Percentiles rank a stretch among this genome's conserved stretches.
Conservation (phyloP, 768 basidiomycete genomes). For the Pleurotus giganteus region DNA sequence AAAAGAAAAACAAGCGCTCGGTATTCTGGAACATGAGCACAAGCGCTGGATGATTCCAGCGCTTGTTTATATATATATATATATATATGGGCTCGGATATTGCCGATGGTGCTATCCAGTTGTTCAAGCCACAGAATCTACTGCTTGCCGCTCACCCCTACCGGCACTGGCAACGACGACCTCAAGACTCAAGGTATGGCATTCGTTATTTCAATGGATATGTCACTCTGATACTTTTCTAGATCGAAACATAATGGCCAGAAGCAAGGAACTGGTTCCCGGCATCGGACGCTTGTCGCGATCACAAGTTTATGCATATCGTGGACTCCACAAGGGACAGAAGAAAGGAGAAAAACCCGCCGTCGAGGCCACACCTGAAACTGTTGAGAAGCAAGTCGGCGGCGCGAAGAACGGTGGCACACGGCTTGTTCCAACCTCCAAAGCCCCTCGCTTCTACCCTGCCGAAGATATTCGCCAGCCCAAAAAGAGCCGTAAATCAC, state of each 20-base stretch:
- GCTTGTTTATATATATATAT: not conserved
- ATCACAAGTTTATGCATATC: constrained; percentile 76
- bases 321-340: constrained; percentile 80
- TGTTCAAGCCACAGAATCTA: constrained; percentile 8
- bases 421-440: constrained; percentile 81
- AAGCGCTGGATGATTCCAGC: not conserved
- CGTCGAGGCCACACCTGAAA: constrained; percentile 54
- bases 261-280: constrained; percentile 81
- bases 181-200: constrained; percentile 48
- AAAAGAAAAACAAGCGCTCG: not conserved
- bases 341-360: constrained; percentile 76
- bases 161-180: constrained; percentile 50
- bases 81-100: no score
- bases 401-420: constrained; percentile 90
- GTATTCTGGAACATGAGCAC: constrained; percentile 12
- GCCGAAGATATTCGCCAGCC: constrained; percentile 91
- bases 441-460: constrained; percentile 91
- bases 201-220: constrained; percentile 9
- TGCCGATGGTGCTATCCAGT: constrained; percentile 10
- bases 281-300: constrained; percentile 82
- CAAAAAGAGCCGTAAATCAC: constrained; percentile 89
- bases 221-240: constrained; percentile 13
- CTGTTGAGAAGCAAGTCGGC: constrained; percentile 78
- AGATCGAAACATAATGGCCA: constrained; percentile 54
- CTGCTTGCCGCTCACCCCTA: constrained; percentile 6